These are phyloP conservation scores for Diplodia sapinea DNA, from an alignment of 2,329 filamentous ascomycete species.

Conservation along the genomic window DNA sequence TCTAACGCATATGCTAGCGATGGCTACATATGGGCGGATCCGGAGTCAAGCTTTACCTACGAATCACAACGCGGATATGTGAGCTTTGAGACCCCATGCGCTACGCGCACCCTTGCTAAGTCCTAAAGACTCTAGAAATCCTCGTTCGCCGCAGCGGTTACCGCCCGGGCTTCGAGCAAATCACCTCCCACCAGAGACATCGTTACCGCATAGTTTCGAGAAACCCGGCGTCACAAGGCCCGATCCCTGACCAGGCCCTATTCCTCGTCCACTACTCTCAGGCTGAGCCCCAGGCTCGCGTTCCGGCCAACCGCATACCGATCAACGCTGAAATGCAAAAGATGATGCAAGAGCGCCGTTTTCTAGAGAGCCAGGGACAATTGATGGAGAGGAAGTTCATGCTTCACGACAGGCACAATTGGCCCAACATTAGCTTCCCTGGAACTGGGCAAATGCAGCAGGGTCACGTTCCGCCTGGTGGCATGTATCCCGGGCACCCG, in stretches of 20 bases:
- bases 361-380: slow-evolving; percentile 74
- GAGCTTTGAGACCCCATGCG: slow-evolving; percentile 35
- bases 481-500: slow-evolving; percentile 38
- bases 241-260: slow-evolving; percentile 73
- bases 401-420: slow-evolving; percentile 85
- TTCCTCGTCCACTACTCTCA: slow-evolving; percentile 92
- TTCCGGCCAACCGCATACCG: slow-evolving; percentile 71
- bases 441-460: slow-evolving; percentile 23
- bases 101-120: slow-evolving; percentile 29
- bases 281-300: slow-evolving; percentile 73
- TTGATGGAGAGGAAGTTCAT: slow-evolving; percentile 90
- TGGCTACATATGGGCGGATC: slow-evolving; percentile 88
- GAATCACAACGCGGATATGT: slow-evolving; percentile 71
- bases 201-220: slow-evolving; percentile 86
- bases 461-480: slow-evolving; percentile 24
- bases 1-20: slow-evolving; percentile 83
- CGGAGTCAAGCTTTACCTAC: slow-evolving; percentile 77
- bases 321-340: slow-evolving; percentile 64
- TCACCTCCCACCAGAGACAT: slow-evolving; percentile 77
- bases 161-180: slow-evolving; percentile 71
- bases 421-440: slow-evolving; percentile 66
- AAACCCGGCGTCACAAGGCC: slow-evolving; percentile 70
- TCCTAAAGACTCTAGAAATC: slow-evolving; percentile 80
- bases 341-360: slow-evolving; percentile 65
- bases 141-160: slow-evolving; percentile 83